These are phyloP conservation scores for Rhipidocladum racemiflorum DNA, from an alignment of 176 grass and related monocot species.

Conservation along the genomic window DNA sequence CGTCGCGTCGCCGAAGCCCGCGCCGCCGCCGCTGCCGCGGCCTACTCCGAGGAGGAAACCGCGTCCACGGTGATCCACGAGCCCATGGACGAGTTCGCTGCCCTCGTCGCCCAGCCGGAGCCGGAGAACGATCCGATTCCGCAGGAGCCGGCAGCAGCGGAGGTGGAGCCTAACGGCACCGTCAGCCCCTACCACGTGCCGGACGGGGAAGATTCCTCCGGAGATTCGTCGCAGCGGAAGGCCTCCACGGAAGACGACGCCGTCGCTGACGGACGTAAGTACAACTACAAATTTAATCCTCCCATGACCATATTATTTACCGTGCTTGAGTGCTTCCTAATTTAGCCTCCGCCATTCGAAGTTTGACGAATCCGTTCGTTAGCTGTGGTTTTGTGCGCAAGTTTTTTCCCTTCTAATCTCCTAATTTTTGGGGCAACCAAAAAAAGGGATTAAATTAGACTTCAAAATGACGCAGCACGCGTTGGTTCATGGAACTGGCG, in stretches of 20 bases:
- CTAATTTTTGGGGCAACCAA: neutral
- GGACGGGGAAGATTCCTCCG: slow-evolving; percentile 56
- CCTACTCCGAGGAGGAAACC: slow-evolving; percentile 56
- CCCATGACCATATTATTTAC: slow-evolving; percentile 2
- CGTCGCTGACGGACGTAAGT: slow-evolving; percentile 63
- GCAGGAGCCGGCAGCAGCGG: neutral
- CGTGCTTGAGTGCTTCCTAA: neutral
- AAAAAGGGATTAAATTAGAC: slow-evolving; percentile 10
- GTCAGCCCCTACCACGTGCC: slow-evolving; percentile 8
- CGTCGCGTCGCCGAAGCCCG: slow-evolving; percentile 50
- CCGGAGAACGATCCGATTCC: neutral
- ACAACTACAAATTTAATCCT: slow-evolving; percentile 27
- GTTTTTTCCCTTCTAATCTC: slow-evolving; percentile 16
- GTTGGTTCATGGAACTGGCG: neutral
- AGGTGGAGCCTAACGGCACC: slow-evolving; percentile 16
- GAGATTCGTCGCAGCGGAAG: slow-evolving; percentile 80
- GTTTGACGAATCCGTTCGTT: neutral
- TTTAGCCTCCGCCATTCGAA: slow-evolving; percentile 28
- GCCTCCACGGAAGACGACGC: slow-evolving; percentile 60
- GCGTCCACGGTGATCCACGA: slow-evolving; percentile 46
- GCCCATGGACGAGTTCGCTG: slow-evolving; percentile 38
- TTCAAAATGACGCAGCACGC: slow-evolving; percentile 19
- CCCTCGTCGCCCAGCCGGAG: neutral
- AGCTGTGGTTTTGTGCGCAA: slow-evolving; percentile 19
- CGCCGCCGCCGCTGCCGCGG: slow-evolving; percentile 23